Conservation (phyloP, 2,329 filamentous ascomycete genomes). For the Penicillium sp. region DNA sequence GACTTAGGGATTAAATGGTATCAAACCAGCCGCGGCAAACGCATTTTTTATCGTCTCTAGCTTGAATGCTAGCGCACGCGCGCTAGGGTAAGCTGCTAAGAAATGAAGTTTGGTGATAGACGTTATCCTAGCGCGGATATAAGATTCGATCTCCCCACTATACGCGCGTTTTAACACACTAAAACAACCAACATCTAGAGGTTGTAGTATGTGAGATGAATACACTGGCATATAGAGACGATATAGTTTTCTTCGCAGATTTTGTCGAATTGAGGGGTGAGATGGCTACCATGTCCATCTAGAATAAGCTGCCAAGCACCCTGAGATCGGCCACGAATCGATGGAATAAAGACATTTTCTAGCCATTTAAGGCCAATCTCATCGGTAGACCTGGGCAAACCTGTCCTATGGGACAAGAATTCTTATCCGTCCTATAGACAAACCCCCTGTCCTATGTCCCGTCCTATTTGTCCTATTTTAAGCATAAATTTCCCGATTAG, state of each 20-base stretch:
- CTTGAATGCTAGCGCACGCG: not conserved
- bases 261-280: constrained; percentile 2
- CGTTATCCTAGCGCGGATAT: not conserved
- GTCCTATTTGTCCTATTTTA: too few species aligned
- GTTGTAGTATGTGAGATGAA: constrained; percentile 6
- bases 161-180: constrained; percentile 5
- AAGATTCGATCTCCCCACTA: not conserved
- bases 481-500: too few species aligned
- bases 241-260: constrained; percentile 3
- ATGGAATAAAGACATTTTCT: not conserved
- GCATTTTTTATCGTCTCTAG: constrained; percentile 7
- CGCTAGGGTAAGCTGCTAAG: not conserved
- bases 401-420: too few species aligned
- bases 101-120: constrained; percentile 8
- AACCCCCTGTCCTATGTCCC: too few species aligned
- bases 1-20: constrained; percentile 1
- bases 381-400: too few species aligned
- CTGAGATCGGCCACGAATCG: not conserved
- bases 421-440: too few species aligned
- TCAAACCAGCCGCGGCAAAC: constrained; percentile 4
- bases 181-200: constrained; percentile 10
- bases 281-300: constrained; percentile 4
- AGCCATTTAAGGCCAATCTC: too few species aligned
- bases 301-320: not conserved
- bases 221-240: constrained; percentile 6